Evolutionary conservation across 139 green algal species (phyloP).

Genomic region (Coelastrella sp.): DNA sequence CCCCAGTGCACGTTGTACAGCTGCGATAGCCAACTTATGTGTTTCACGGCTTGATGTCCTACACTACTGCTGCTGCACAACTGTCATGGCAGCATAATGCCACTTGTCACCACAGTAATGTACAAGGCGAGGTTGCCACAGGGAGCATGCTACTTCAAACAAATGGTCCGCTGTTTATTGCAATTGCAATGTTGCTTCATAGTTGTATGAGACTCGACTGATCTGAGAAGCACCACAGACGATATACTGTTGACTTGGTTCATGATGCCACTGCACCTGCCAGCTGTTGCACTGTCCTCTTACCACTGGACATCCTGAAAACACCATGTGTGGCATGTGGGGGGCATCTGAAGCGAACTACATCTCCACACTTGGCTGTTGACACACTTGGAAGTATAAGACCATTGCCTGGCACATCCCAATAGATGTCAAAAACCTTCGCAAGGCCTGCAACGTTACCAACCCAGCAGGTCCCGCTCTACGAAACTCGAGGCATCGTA

Average conservation of each 20-base stretch:
- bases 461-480: background rate
- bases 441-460: background rate
- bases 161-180: too few species aligned
- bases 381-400: slow-evolving; percentile 35
- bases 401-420: slow-evolving; percentile 15
- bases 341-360: slow-evolving; percentile 25
- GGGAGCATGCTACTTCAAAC: too few species aligned
- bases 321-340: slow-evolving; percentile 16
- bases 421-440: slow-evolving; percentile 23
- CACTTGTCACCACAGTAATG: too few species aligned
- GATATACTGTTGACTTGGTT: background rate
- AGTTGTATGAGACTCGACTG: too few species aligned
- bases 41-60: too few species aligned
- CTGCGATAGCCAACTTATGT: too few species aligned
- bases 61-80: too few species aligned
- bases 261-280: background rate
- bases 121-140: too few species aligned
- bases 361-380: slow-evolving; percentile 44
- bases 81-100: too few species aligned
- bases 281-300: background rate
- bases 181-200: too few species aligned
- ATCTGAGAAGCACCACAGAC: background rate
- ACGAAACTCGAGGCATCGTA: background rate
- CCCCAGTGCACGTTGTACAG: too few species aligned
- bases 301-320: slow-evolving; percentile 23